Percentiles rank a stretch among this genome's conserved stretches.
These are phyloP conservation scores for Tilletiopsis washingtonensis DNA, from an alignment of 1,284 basidiomycete genomes.

Conservation along the genomic window DNA sequence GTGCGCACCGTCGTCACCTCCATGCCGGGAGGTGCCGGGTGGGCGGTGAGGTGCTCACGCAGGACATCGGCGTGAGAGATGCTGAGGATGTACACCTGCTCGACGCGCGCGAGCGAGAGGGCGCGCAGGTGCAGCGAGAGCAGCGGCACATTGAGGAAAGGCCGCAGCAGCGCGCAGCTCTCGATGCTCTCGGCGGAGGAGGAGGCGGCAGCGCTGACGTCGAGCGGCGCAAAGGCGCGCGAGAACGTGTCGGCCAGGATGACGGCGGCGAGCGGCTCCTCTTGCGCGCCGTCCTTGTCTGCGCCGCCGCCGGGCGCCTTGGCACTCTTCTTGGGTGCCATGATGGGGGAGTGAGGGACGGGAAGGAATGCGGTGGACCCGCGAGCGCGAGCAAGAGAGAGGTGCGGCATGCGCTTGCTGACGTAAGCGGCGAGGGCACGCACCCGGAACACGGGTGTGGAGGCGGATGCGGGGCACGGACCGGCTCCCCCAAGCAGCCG, in stretches of 20 bases:
- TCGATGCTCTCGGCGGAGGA: no score
- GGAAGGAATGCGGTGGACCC: no score
- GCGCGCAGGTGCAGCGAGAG: constrained; percentile 95
- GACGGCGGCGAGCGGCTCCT: constrained; percentile 66
- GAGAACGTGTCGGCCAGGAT: constrained; percentile 92
- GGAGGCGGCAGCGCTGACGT: background rate
- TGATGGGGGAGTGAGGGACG: no score
- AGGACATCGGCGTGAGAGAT: constrained; percentile 43
- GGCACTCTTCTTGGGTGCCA: no score
- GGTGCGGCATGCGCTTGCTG: no score
- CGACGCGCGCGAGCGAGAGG: constrained; percentile 80
- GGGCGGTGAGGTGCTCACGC: constrained; percentile 63
- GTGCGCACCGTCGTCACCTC: constrained; percentile 70
- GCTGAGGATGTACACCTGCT: constrained; percentile 89
- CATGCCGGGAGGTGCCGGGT: constrained; percentile 9
- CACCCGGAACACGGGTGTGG: no score
- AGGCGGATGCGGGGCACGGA: no score
- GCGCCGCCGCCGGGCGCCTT: background rate
- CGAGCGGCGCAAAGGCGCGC: constrained; percentile 75
- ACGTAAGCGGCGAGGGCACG: no score
- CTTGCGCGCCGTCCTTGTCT: constrained; percentile 37
- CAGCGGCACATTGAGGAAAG: constrained; percentile 84
- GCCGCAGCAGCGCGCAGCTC: constrained; percentile 62
- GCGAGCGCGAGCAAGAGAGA: no score
- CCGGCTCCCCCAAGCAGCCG: no score